Evolutionary conservation across 352 stramenopile genomes (phyloP), one percentile per base, ranked within the genome.

Genomic region (Peronospora farinosa): DNA sequence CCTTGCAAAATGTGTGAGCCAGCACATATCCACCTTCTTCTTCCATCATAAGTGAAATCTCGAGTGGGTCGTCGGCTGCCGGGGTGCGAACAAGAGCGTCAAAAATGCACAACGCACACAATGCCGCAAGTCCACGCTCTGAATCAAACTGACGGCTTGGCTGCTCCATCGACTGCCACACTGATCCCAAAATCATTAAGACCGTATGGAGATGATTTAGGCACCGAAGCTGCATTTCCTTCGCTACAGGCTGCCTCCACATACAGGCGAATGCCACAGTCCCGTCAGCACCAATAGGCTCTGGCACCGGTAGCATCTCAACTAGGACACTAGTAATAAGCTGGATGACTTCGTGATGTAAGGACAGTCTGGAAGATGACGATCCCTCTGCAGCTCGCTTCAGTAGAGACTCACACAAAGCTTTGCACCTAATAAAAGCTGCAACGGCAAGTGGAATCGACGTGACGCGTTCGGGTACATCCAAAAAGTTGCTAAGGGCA

Each of bases 161-260:
- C 33, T 88, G 81, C 51, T 95, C 82, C 42, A 96, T 89, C 0
- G 82, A 92, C 46, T 95, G 84, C 86, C 86, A 95, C 13, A 92
- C 80, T 33, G 71, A 82, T 2, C 78, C 83, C 13, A 94, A 63
- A 28, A 89, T 78, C 67, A 96, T 84, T 38, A 92, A 43, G 0
- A 88, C 50, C 7, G 73, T 83, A 58, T 90, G 67, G n/a, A 95
- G 61, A 15, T 84, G 67, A 6, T 77, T 76, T 8, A 96, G 41
- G 27, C 81, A 92, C 16, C 74, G 84, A 28, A 95, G 39, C 51
- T 96, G 84, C 64, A 93, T 72, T 17, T 91, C 74, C 40, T 91
- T 83, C 0, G 65, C 61, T 21, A 92, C 69, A 19, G 73, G 67
- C 21, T 90, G 67, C 1, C 74, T 56, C 84, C 84, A 95, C 61